phyloP scores from a whole-genome alignment of 768 basidiomycete species.

The Polyporus arcularius region DNA sequence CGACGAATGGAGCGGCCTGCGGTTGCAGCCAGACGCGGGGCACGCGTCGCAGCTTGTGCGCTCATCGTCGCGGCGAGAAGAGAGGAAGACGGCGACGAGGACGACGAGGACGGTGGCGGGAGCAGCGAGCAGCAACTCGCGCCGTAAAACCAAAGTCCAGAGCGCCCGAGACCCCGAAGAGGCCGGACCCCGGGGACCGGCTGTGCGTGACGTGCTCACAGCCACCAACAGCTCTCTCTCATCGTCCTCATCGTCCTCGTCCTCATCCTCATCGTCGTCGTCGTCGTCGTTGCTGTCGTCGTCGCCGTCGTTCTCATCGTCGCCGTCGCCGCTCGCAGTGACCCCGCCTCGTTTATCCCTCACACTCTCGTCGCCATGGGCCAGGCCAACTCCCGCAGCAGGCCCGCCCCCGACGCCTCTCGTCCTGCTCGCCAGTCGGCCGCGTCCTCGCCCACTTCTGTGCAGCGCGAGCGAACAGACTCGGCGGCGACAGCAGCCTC shows the following conservation, averaged over 20 bases:
- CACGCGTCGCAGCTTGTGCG: conserved; percentile 15
- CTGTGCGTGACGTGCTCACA: no score
- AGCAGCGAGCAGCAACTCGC: no score
- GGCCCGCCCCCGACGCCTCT: conserved; percentile 14
- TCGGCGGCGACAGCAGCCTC: not conserved
- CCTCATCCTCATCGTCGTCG: not conserved
- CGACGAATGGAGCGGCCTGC: conserved; percentile 22
- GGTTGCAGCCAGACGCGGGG: conserved; percentile 14
- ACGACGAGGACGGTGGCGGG: no score
- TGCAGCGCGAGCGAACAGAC: conserved; percentile 6
- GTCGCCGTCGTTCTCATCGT: not conserved
- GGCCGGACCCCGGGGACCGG: no score
- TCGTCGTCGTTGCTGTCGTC: not conserved
- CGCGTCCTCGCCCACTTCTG: not conserved
- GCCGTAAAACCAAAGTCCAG: no score
- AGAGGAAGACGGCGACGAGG: no score
- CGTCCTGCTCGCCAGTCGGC: not conserved
- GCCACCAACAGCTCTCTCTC: not conserved
- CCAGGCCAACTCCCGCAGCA: conserved; percentile 26
- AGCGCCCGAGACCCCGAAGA: no score
- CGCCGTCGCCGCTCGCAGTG: not conserved
- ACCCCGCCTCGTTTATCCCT: not conserved
- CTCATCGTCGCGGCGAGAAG: conserved; percentile 14
- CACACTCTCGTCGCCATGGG: conserved; percentile 27
- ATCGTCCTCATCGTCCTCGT: not conserved